Evolutionary conservation across 495 filamentous ascomycete genomes (phyloP).

Genomic region (Penicillium angulare): DNA sequence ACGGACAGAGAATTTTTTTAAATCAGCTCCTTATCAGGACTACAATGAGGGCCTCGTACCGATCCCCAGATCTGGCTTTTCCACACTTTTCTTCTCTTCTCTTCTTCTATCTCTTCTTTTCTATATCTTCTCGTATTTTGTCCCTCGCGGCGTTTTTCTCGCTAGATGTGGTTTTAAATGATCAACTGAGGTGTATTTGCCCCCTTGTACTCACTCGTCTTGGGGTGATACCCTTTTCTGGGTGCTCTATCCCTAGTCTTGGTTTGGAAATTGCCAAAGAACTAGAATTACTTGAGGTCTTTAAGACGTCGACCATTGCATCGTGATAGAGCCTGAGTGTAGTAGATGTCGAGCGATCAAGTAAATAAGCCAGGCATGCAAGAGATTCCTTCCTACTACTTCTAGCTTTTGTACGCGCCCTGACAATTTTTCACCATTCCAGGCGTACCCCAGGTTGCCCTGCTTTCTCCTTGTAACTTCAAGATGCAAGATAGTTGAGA

Average conservation of each 20-base stretch:
- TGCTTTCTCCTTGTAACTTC: too few species aligned
- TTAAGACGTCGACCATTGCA: too few species aligned
- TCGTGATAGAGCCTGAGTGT: too few species aligned
- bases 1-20: constrained; percentile 30
- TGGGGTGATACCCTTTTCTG: background rate
- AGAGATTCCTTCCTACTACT: too few species aligned
- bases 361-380: too few species aligned
- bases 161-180: constrained; percentile 27
- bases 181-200: constrained; percentile 13
- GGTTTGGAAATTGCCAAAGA: background rate
- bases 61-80: constrained; percentile 24
- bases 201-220: background rate
- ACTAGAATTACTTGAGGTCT: too few species aligned
- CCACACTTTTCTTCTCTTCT: constrained; percentile 4
- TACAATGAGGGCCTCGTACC: constrained; percentile 27
- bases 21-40: constrained; percentile 34
- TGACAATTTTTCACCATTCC: too few species aligned
- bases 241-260: background rate
- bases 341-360: too few species aligned
- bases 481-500: too few species aligned
- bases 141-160: constrained; percentile 24
- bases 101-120: constrained; percentile 7
- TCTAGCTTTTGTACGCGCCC: too few species aligned
- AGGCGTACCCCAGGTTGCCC: too few species aligned
- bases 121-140: constrained; percentile 17